Conservation (phyloP, 352 stramenopile species). For the Phytophthora sansomeana region DNA sequence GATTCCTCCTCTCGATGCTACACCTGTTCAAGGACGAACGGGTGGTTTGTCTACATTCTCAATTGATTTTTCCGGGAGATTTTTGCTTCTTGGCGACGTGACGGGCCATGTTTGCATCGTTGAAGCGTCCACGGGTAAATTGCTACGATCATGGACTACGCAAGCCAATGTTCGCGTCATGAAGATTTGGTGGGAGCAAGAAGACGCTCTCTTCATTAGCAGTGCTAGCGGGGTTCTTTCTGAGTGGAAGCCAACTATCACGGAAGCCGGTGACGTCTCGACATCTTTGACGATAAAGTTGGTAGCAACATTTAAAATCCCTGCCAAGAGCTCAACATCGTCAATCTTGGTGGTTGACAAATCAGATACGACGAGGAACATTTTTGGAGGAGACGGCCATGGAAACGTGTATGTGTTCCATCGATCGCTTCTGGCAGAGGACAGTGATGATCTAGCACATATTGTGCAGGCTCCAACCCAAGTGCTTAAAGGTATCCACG, state of each 20-base stretch:
- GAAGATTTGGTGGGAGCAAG: slow-evolving; percentile 74
- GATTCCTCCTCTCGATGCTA: slow-evolving; percentile 6
- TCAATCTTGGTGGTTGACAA: slow-evolving; percentile 61
- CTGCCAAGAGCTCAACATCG: slow-evolving; percentile 66
- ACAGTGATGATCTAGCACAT: background rate
- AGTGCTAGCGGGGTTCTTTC: slow-evolving; percentile 62
- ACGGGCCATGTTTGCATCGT: slow-evolving; percentile 60
- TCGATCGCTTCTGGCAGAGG: slow-evolving; percentile 30
- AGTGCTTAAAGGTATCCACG: slow-evolving; percentile 64
- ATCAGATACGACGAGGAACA: slow-evolving; percentile 42
- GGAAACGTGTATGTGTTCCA: slow-evolving; percentile 76
- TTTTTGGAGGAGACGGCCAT: slow-evolving; percentile 78
- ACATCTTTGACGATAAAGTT: slow-evolving; percentile 34
- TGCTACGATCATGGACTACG: slow-evolving; percentile 56
- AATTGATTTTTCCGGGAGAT: slow-evolving; percentile 38
- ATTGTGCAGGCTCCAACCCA: slow-evolving; percentile 22
- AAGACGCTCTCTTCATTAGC: slow-evolving; percentile 65
- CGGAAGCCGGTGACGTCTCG: slow-evolving; percentile 2
- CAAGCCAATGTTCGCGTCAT: slow-evolving; percentile 65
- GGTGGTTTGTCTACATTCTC: slow-evolving; percentile 56
- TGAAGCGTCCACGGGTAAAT: slow-evolving; percentile 39
- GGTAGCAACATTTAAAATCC: slow-evolving; percentile 59
- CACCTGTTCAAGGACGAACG: slow-evolving; percentile 20
- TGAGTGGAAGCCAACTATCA: slow-evolving; percentile 59
- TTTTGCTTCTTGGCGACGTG: slow-evolving; percentile 67